Evolutionary conservation across 768 basidiomycete species (phyloP).

Genomic region (Crassisporium funariophilum): DNA sequence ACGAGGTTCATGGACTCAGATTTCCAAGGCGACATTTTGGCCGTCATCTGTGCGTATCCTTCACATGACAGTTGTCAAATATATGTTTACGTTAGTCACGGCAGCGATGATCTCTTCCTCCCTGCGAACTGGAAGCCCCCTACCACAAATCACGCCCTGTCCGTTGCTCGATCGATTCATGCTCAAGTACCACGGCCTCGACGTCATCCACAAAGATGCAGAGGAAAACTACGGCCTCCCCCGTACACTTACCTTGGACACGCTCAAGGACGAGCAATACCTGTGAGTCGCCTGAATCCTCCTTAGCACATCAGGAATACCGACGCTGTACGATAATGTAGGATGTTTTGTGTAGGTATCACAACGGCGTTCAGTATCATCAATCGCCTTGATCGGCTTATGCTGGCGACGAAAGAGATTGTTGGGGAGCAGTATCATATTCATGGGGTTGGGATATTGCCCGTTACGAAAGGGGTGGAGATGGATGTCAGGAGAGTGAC

Average conservation of each 20-base stretch:
- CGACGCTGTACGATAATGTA: slow-evolving; percentile 21
- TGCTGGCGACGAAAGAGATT: slow-evolving; percentile 82
- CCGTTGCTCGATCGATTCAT: slow-evolving; percentile 57
- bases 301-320: no score
- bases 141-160: slow-evolving; percentile 88
- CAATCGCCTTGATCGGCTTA: slow-evolving; percentile 72
- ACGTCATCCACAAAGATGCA: slow-evolving; percentile 68
- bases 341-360: slow-evolving; percentile 73
- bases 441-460: slow-evolving; percentile 71
- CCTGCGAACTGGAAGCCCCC: slow-evolving; percentile 68
- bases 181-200: slow-evolving; percentile 55
- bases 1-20: slow-evolving; percentile 76
- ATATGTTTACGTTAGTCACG: not conserved
- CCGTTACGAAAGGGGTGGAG: no score
- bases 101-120: slow-evolving; percentile 77
- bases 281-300: slow-evolving; percentile 49
- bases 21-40: slow-evolving; percentile 84
- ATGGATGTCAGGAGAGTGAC: no score
- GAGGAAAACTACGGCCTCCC: slow-evolving; percentile 81
- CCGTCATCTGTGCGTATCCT: slow-evolving; percentile 65
- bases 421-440: slow-evolving; percentile 89
- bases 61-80: not conserved
- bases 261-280: slow-evolving; percentile 78
- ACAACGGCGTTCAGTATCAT: slow-evolving; percentile 70
- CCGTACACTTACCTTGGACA: slow-evolving; percentile 66